Conservation (phyloP, 2,329 filamentous ascomycete species). For the Penicillium brasilianum region DNA sequence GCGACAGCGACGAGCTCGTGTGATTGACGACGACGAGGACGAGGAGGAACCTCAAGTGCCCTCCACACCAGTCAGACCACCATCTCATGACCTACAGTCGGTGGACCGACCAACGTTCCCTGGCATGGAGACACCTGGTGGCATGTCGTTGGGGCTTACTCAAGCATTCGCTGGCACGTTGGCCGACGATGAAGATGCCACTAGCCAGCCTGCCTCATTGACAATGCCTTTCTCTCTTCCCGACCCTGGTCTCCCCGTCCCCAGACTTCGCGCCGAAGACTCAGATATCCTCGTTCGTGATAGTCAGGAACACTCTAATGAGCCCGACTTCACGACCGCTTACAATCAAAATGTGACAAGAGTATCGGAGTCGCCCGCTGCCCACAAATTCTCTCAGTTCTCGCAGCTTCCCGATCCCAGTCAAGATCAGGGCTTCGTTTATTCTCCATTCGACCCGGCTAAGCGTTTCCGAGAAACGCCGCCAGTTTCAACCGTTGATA, state of each 20-base stretch:
- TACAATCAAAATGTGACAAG: constrained; percentile 41
- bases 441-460: constrained; percentile 71
- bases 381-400: constrained; percentile 60
- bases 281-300: constrained; percentile 66
- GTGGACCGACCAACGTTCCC: constrained; percentile 65
- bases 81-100: constrained; percentile 35
- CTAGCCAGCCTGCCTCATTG: constrained; percentile 55
- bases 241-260: constrained; percentile 62
- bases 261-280: constrained; percentile 64
- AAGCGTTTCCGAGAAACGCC: constrained; percentile 68
- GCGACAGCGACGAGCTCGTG: constrained; percentile 58
- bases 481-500: constrained; percentile 70
- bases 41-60: constrained; percentile 52
- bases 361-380: constrained; percentile 44
- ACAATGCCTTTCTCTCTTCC: constrained; percentile 54
- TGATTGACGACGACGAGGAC: constrained; percentile 73
- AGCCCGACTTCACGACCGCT: constrained; percentile 52
- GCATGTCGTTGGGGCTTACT: constrained; percentile 69
- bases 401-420: constrained; percentile 76
- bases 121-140: constrained; percentile 60
- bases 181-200: constrained; percentile 63
- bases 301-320: constrained; percentile 56
- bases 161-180: constrained; percentile 92
- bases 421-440: constrained; percentile 78
- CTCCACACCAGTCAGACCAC: constrained; percentile 41